Evolutionary conservation across 495 filamentous ascomycete species (phyloP).

Genomic region (Pyronema omphalodes): DNA sequence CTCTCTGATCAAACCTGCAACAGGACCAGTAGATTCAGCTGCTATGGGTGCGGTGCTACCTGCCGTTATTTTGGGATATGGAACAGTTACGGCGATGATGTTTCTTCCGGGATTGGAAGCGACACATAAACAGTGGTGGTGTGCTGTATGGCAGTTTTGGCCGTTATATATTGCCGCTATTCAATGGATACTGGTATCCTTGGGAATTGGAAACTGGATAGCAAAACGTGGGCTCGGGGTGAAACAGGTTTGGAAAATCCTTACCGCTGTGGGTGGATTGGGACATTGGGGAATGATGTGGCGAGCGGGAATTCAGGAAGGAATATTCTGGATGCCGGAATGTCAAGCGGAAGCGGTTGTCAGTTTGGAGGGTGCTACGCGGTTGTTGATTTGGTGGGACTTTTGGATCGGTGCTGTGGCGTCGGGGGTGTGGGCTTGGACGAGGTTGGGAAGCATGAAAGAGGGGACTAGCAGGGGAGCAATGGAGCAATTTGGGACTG

Average conservation of each 20-base stretch:
- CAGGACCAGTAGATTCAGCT: neutral
- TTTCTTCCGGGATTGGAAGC: neutral
- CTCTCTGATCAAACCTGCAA: neutral
- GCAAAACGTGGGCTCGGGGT: neutral
- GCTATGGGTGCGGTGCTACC: neutral
- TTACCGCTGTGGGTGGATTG: neutral
- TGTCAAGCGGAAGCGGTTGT: neutral
- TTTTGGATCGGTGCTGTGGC: neutral
- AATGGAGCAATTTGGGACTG: neutral
- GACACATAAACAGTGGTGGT: neutral
- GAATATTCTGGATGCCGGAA: neutral
- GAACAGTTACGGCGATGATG: neutral
- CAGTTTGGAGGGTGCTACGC: neutral
- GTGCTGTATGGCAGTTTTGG: neutral
- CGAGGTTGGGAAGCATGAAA: neutral
- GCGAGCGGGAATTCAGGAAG: neutral
- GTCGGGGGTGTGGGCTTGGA: neutral
- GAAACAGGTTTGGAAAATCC: neutral
- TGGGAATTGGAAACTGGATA: neutral
- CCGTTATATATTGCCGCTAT: neutral
- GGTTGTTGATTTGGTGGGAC: neutral
- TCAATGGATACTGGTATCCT: neutral
- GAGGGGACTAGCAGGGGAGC: neutral
- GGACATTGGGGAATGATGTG: neutral
- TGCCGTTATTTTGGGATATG: neutral